Evolutionary conservation across 768 basidiomycete genomes (phyloP).

Genomic region (Phylloporus scabripes): DNA sequence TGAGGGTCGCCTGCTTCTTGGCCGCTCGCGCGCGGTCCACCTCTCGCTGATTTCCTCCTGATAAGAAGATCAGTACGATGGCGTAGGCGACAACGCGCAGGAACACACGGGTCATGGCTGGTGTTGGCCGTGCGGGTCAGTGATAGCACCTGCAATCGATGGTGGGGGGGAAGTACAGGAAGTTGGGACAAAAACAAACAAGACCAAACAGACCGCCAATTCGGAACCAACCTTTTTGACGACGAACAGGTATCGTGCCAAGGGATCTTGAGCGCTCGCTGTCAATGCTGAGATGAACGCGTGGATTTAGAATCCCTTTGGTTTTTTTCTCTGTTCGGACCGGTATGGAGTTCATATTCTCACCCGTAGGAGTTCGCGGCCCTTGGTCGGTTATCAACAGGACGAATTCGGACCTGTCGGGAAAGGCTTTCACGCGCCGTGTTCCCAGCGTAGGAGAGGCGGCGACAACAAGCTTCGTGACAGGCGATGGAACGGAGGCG

Average conservation of each 20-base stretch:
- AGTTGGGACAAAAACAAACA: slow-evolving; percentile 16
- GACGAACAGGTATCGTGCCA: slow-evolving; percentile 1
- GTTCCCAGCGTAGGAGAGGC: slow-evolving; percentile 6
- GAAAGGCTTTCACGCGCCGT: not conserved
- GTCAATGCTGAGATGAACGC: not conserved
- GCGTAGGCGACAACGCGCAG: not conserved
- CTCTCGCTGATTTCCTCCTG: slow-evolving; percentile 83
- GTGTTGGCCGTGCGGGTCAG: slow-evolving; percentile 1
- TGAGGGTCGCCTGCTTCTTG: slow-evolving; percentile 56
- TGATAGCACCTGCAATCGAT: slow-evolving; percentile 6
- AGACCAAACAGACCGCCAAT: slow-evolving; percentile 19
- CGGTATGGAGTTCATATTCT: slow-evolving; percentile 10
- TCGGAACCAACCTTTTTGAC: not conserved
- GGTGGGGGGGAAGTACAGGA: not conserved
- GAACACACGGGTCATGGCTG: slow-evolving; percentile 51
- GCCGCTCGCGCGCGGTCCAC: slow-evolving; percentile 65
- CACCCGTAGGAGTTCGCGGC: not conserved
- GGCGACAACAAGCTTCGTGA: slow-evolving; percentile 8
- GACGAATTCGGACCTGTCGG: slow-evolving; percentile 3
- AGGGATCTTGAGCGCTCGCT: slow-evolving; percentile 16
- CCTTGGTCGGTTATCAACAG: slow-evolving; percentile 7
- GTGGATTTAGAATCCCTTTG: slow-evolving; percentile 11
- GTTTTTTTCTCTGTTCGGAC: slow-evolving; percentile 1
- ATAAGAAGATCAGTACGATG: slow-evolving; percentile 10
- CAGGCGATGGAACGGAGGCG: slow-evolving; percentile 7